A percentile compares a stretch with the other conserved stretches of the same genome.
Conservation (phyloP, 2,329 filamentous ascomycete species). For the Phyllosticta citrichinensis region DNA sequence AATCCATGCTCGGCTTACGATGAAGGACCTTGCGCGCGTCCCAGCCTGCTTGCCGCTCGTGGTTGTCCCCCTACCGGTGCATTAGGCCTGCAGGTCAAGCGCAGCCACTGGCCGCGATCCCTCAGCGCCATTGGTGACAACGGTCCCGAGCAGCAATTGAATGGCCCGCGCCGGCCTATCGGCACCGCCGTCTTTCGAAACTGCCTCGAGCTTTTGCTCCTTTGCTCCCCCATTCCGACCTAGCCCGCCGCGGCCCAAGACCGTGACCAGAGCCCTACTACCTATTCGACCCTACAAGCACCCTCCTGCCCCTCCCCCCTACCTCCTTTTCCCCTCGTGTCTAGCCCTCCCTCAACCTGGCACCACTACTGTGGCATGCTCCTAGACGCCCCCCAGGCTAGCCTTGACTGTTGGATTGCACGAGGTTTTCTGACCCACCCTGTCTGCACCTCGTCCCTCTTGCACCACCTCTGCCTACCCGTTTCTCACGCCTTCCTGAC, state of each 20-base stretch:
- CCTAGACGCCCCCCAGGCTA: neutral
- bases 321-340: neutral
- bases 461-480: neutral
- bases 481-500: neutral
- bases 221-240: neutral
- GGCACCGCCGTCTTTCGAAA: neutral
- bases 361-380: neutral
- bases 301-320: neutral
- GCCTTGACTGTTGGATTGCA: neutral
- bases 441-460: neutral
- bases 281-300: neutral
- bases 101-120: conserved; percentile 5
- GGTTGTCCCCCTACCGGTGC: neutral
- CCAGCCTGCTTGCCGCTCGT: conserved; percentile 7
- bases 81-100: conserved; percentile 10
- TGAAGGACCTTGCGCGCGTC: neutral
- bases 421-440: neutral
- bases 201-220: neutral
- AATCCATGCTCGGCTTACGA: no score
- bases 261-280: neutral
- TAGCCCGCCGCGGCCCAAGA: neutral
- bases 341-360: neutral
- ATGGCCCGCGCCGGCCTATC: neutral
- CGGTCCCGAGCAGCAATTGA: neutral
- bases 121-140: neutral